Percentiles rank a stretch among this genome's conserved stretches.
phyloP scores from a whole-genome alignment of 2,329 filamentous ascomycete genomes.

The Stemphylium beticola region DNA sequence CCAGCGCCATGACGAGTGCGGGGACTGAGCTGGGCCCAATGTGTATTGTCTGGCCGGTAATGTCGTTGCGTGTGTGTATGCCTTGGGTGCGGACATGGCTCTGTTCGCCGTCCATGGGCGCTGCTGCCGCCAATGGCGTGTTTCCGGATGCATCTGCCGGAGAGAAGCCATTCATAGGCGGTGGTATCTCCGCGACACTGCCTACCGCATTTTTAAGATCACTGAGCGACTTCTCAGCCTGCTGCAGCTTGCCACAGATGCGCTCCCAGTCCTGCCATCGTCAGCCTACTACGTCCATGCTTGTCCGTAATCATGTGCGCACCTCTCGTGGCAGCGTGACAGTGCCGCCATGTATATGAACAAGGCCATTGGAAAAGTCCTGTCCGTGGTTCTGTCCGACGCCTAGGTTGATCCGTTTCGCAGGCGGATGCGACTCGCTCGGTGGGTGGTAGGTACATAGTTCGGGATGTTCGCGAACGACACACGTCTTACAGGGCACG shows the following conservation, averaged over 20 bases:
- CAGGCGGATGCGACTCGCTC: constrained; percentile 49
- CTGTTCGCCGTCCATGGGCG: constrained; percentile 45
- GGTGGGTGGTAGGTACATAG: constrained; percentile 54
- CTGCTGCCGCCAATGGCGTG: constrained; percentile 43
- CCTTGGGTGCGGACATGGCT: constrained; percentile 59
- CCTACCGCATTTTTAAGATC: constrained; percentile 52
- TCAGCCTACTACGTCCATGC: constrained; percentile 21
- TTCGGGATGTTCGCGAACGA: constrained; percentile 59
- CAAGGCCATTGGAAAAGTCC: constrained; percentile 48
- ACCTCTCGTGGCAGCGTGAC: constrained; percentile 51
- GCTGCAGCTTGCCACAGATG: constrained; percentile 56
- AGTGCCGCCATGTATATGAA: constrained; percentile 48
- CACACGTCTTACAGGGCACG: constrained; percentile 58
- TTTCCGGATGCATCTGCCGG: constrained; percentile 36
- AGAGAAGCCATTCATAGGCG: constrained; percentile 43
- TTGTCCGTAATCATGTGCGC: constrained; percentile 4
- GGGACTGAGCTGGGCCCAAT: constrained; percentile 67
- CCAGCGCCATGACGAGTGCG: constrained; percentile 62
- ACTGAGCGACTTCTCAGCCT: constrained; percentile 55
- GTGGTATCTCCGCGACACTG: constrained; percentile 45
- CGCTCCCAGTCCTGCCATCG: constrained; percentile 53
- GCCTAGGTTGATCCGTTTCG: constrained; percentile 46
- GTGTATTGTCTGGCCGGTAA: constrained; percentile 66
- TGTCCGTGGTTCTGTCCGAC: constrained; percentile 42
- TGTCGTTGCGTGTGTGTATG: constrained; percentile 65